Base-by-base conservation (phyloP, 768 basidiomycete genomes). In the Pleurotus platypus region DNA sequence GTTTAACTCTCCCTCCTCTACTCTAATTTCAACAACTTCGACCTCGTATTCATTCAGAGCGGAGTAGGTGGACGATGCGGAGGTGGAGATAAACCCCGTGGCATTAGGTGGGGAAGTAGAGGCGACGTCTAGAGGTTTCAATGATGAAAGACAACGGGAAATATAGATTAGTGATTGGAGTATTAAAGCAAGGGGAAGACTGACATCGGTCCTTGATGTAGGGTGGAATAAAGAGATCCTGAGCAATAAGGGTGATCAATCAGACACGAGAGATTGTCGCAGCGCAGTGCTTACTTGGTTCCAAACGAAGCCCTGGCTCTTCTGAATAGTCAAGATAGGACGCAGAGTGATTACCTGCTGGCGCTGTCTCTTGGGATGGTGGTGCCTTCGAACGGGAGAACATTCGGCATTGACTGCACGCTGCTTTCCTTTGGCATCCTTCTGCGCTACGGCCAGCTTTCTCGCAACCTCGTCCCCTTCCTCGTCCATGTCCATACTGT, bases 191-290 rank as follows among this genome's bases (percentile, higher is more conserved):
- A 9, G 30, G 30, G 30, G 15, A 43, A 22, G n/a, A 83, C 90
- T 71, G 69, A 92, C 91, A 93, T 82, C 91, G 76, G 67, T 93
- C 91, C 70, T 93, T 92, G 75, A 91, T 90, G 64, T 92, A 93
- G 4, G 91, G 88, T 16, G 91, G 91, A 13, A 93, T 85, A 62
- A 93, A 93, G 16, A 93, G 78, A 62, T 93, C 91, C 90, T 92
- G 53, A 11, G 43, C 16, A 54, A 42, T 45, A 46, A 40, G 51
- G 26, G 58, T 59, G 35, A 54, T 18, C 39, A 46, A 55, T 57
- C 1, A 7, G 15, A 15, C 50, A 49, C 46, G 26, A 54, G 48
- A 30, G 18, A 20, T 15, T 46, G 51, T 8, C 46, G 43, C 26
- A 37, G 3, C 50, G 40, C 43, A 15, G 20, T 51, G 71, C 84